Evolutionary conservation across 2,329 filamentous ascomycete genomes (phyloP), one percentile per base, ranked within the genome.

Genomic region (Beauveria pseudobassiana): DNA sequence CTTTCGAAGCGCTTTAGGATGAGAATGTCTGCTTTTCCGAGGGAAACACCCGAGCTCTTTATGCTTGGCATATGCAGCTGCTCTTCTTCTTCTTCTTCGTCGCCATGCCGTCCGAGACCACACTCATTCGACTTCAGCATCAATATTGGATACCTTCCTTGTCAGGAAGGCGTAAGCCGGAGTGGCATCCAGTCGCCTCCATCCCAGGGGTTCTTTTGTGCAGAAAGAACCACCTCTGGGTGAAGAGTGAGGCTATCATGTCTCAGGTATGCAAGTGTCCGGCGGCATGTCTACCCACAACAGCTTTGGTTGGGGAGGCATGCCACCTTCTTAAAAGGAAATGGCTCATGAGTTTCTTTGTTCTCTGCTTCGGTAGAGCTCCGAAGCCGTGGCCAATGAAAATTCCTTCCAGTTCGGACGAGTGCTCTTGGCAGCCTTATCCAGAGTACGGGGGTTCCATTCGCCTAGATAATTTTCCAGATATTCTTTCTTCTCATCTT

Each of bases 271-370:
- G 38, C 48, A 38, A 14, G 10, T 10, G 22, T 34, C n/a, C n/a
- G 10, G n/a, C 16, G 3, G 9, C n/a, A 18, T 2, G 3, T 16
- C 20, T 38, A 54, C 26, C 40, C 58, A 28, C n/a, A 54, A 20
- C 12, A 20, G 28, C 14, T 8, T 45, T 42, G 5, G 28, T 16
- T 7, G 26, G 46, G 18, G 14, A 22, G 12, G 34, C 26, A 45
- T 52, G 57, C n/a, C n/a, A 60, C 58, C 50, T 54, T 60, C 28
- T 60, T 30, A 42, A 60, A 60, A n/a, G 49, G 58, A 46, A 24
- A 40, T 54, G 58, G 50, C 38, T 52, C 40, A 26, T 45, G 22
- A 28, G 14, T 12, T 12, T 7, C 24, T 42, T 50, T 30, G 48
- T 24, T 49, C 42, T 6, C 16, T 10, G 24, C 10, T 10, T 3